Percentiles rank a stretch among this genome's conserved stretches.
Conservation (phyloP, 495 filamentous ascomycete genomes). For the Cudoniella acicularis region DNA sequence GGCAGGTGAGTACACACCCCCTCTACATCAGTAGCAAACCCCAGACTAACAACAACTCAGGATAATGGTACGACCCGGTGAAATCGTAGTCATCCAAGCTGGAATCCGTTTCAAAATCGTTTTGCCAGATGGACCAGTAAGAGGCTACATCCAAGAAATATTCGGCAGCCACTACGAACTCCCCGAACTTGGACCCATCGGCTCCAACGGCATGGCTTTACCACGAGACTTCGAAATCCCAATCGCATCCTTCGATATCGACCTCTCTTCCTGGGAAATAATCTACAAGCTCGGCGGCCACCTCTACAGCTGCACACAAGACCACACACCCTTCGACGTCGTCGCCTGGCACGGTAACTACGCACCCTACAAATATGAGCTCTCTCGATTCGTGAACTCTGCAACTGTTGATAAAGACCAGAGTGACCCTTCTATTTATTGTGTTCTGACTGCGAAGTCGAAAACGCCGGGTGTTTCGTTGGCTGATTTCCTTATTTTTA, state of each 20-base stretch:
- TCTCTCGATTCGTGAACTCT: conserved; percentile 74
- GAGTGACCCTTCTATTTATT: conserved; percentile 78
- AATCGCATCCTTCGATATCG: conserved; percentile 57
- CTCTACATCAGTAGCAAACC: background rate
- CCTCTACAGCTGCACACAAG: conserved; percentile 59
- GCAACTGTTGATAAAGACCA: conserved; percentile 73
- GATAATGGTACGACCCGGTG: conserved; percentile 61
- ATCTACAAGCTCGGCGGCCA: conserved; percentile 53
- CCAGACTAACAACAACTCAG: conserved; percentile 18
- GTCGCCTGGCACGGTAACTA: conserved; percentile 81
- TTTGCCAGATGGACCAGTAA: conserved; percentile 53
- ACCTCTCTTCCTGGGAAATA: conserved; percentile 18
- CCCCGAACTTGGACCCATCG: conserved; percentile 68
- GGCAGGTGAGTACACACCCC: too few relatives aligned
- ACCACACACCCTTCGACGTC: conserved; percentile 76
- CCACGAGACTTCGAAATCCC: conserved; percentile 69
- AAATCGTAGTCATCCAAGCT: conserved; percentile 68
- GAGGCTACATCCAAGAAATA: conserved; percentile 54
- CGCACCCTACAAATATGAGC: conserved; percentile 85
- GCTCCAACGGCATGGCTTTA: conserved; percentile 66
- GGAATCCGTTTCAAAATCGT: conserved; percentile 63
- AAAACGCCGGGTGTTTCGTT: conserved; percentile 61
- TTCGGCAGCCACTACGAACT: conserved; percentile 56
- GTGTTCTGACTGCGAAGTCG: conserved; percentile 66
- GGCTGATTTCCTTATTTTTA: conserved; percentile 80